A percentile compares a stretch with the other conserved stretches of the same genome.
These are phyloP conservation scores for Volvox africanus DNA, from an alignment of 139 green algal genomes.

Conservation along the genomic window DNA sequence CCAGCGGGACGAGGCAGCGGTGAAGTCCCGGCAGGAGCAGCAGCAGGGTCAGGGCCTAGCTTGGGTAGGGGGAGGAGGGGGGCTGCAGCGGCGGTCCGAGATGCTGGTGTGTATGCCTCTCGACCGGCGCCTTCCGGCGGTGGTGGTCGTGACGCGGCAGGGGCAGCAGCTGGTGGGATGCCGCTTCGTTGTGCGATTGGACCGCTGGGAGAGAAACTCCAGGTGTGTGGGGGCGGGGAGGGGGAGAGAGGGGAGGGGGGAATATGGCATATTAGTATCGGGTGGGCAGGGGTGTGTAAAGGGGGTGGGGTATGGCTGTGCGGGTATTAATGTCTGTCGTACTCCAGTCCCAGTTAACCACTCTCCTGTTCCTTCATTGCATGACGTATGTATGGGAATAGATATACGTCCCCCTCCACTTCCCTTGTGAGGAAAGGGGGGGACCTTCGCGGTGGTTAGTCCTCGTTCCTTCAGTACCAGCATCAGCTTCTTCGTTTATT, in stretches of 20 bases:
- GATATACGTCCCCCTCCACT: too few relatives aligned
- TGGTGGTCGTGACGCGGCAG: constrained; percentile 58
- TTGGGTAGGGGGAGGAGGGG: neutral
- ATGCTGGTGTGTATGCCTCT: constrained; percentile 59
- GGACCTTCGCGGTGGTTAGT: too few relatives aligned
- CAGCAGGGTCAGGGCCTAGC: neutral
- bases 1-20: constrained; percentile 13
- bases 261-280: neutral
- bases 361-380: too few relatives aligned
- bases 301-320: too few relatives aligned
- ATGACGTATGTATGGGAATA: too few relatives aligned
- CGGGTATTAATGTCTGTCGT: too few relatives aligned
- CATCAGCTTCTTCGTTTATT: neutral
- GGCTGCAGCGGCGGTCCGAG: constrained; percentile 29
- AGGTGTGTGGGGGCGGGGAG: neutral
- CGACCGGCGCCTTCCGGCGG: constrained; percentile 59
- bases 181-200: constrained; percentile 71
- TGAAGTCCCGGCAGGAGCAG: neutral
- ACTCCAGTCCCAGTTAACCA: too few relatives aligned
- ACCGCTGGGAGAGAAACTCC: constrained; percentile 56
- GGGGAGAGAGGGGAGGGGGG: neutral
- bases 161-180: constrained; percentile 48
- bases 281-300: neutral
- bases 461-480: too few relatives aligned
- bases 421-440: too few relatives aligned